Base-by-base conservation (phyloP, 192 early-diverging fungal species). In the Coemansia sp. region DNA sequence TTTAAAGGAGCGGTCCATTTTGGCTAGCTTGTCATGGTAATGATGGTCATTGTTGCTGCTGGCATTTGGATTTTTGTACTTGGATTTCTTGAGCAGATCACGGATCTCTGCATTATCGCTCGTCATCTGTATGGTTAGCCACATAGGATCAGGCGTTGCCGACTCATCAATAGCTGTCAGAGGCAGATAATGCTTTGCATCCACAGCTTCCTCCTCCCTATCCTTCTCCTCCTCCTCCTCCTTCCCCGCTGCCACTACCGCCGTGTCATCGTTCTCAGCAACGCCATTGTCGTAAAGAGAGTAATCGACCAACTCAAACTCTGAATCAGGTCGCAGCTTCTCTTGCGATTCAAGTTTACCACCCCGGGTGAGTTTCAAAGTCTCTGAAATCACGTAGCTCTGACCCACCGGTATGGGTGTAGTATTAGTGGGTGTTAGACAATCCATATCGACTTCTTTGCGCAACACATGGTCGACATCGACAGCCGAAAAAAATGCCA, bases 401-500 rank as follows among this genome's bases (percentile, higher is more conserved):
- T 49, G 22, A 18, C 87, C 87, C 5, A 80, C 66, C 13, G 78
- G 58, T 40, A 90, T 84, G 0, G 70, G 64, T 3, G 39, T 51
- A 6, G 58, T 39, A 46, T 94, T 86, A 10, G 91, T 90, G 3
- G 93, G 89, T 25, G 95, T 98, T 15, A 90, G 42, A 52, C 95
- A 96, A 23, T 68, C 60, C 85, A 89, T 84, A 41, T 86, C 79
- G 13, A 89, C 88, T 51, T 97, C 96, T 56, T 98, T 98, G 22
- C 95, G 82, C 48, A 98, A 64, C 7, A 87, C 87, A 51, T 85
- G 84, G 61, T 98, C 96, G 36, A 98, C 73, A 66, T 98, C 95
- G 18, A 98, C 87, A 9, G 85, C 77, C 2, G 95, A 96, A 60
- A 98, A 98, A 66, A 98, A 98, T 0, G 90, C 91, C 26, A 93